Conservation (phyloP, 139 green algal genomes). For the Limnomonas spitsbergensis region DNA sequence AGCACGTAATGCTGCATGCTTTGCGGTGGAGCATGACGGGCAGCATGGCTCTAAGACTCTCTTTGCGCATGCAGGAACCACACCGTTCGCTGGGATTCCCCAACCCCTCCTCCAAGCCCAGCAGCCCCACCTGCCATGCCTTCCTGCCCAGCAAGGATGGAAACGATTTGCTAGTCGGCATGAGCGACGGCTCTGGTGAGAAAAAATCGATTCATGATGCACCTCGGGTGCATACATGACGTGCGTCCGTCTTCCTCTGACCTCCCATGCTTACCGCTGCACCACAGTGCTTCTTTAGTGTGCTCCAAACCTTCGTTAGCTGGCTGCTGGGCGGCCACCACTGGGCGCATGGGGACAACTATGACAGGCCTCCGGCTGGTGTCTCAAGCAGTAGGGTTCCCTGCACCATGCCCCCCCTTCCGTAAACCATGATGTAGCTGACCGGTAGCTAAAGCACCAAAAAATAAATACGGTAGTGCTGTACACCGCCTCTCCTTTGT, state of each 20-base stretch:
- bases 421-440: no score
- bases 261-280: background rate
- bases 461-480: no score
- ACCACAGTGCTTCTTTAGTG: background rate
- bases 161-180: constrained; percentile 64
- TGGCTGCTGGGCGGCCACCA: background rate
- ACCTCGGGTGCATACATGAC: background rate
- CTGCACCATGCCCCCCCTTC: no score
- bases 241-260: background rate
- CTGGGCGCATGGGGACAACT: background rate
- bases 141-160: constrained; percentile 48
- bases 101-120: background rate
- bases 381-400: background rate
- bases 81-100: background rate
- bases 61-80: background rate
- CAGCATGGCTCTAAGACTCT: no score
- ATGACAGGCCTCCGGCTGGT: background rate
- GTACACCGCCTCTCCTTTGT: no score
- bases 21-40: no score
- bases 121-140: constrained; percentile 53
- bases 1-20: background rate
- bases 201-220: background rate
- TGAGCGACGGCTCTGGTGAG: constrained; percentile 65
- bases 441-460: no score
- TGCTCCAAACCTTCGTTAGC: background rate